phyloP scores from a whole-genome alignment of 1,284 basidiomycete genomes.

The Cutaneotrichosporon sp. region DNA sequence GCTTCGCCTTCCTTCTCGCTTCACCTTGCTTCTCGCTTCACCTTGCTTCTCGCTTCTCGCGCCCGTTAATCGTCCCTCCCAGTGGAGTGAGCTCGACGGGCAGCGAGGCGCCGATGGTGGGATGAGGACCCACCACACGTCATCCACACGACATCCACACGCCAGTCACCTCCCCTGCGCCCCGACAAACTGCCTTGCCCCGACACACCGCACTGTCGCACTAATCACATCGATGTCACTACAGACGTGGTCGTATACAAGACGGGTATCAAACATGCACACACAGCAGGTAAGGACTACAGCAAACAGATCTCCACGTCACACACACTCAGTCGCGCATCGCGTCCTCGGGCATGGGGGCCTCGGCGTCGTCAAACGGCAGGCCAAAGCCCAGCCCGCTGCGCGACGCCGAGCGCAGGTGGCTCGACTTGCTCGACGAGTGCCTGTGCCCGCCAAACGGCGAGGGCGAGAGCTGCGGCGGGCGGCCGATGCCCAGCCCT shows the following conservation, averaged over 20 bases:
- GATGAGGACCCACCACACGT: too few relatives aligned
- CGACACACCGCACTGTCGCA: background rate
- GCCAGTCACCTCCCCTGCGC: background rate
- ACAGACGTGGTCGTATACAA: background rate
- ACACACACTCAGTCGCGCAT: background rate
- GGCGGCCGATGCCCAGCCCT: constrained; percentile 28
- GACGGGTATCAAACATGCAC: background rate
- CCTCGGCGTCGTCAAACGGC: constrained; percentile 30
- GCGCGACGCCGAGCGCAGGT: constrained; percentile 39
- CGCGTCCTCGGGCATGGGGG: background rate
- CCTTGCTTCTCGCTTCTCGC: too few relatives aligned
- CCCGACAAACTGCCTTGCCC: too few relatives aligned
- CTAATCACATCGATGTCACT: background rate
- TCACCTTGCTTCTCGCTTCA: too few relatives aligned
- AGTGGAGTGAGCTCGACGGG: too few relatives aligned
- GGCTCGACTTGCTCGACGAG: constrained; percentile 32
- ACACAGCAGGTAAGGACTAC: background rate
- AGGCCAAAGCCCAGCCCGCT: constrained; percentile 26
- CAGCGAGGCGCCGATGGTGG: too few relatives aligned
- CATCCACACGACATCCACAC: too few relatives aligned
- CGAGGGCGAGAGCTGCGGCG: constrained; percentile 35
- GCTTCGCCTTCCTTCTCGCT: too few relatives aligned
- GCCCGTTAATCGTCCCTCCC: too few relatives aligned
- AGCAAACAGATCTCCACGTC: background rate
- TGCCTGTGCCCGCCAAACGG: constrained; percentile 34